phyloP scores from a whole-genome alignment of 2,329 filamentous ascomycete species.

The Penicillium sp. region DNA sequence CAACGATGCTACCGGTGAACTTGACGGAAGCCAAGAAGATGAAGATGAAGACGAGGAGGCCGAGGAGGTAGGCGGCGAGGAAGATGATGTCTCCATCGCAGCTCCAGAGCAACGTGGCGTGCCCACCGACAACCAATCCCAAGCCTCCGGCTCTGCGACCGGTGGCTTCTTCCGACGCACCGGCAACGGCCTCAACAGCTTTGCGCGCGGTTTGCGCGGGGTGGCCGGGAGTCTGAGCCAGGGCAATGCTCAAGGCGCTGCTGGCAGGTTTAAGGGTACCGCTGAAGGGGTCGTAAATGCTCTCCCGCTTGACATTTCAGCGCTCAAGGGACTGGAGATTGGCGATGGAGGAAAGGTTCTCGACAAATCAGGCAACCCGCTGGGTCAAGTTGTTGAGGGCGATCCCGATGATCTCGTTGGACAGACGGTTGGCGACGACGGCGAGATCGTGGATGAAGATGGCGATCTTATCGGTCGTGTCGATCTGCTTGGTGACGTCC shows the following conservation, averaged over 20 bases:
- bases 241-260: slow-evolving; percentile 16
- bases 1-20: background rate
- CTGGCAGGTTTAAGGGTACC: slow-evolving; percentile 12
- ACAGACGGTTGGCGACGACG: slow-evolving; percentile 32
- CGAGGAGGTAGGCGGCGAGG: background rate
- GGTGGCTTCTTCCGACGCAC: slow-evolving; percentile 15
- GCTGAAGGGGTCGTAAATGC: slow-evolving; percentile 12
- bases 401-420: slow-evolving; percentile 32
- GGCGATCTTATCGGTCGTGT: slow-evolving; percentile 32
- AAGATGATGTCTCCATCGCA: background rate
- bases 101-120: slow-evolving; percentile 6
- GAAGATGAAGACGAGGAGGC: background rate
- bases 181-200: slow-evolving; percentile 17
- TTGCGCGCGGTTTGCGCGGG: slow-evolving; percentile 16
- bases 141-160: slow-evolving; percentile 26
- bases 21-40: background rate
- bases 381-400: slow-evolving; percentile 31
- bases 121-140: slow-evolving; percentile 16
- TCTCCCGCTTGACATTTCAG: slow-evolving; percentile 24
- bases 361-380: slow-evolving; percentile 32
- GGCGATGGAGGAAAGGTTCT: slow-evolving; percentile 49
- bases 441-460: slow-evolving; percentile 35
- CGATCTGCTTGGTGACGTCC: slow-evolving; percentile 9
- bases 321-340: slow-evolving; percentile 38
- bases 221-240: slow-evolving; percentile 16